Base-by-base conservation (phyloP, 2,329 filamentous ascomycete species). In the Seiridium cupressi region DNA sequence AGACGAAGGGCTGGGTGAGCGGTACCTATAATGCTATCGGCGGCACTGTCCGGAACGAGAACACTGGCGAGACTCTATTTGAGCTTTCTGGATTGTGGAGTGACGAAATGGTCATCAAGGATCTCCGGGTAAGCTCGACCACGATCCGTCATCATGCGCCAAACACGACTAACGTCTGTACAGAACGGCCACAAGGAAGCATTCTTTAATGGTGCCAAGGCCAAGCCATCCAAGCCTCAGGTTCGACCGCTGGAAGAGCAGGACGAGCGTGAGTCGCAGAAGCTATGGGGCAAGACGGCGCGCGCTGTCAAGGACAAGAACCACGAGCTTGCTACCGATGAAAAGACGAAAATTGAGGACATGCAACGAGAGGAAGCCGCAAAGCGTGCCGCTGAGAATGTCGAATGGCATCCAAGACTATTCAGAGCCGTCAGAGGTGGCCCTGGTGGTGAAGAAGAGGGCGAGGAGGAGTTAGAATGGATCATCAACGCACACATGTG, bases 21-120 rank as follows among this genome's bases (percentile, higher is more conserved):
- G 95, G 95, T 6, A 95, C 91, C 1, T 99, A 99, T 77, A 97
- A 99, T 71, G 92, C 93, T 44, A 97, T 99, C 69, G 93, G 92
- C 7, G 95, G 95, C 7, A 88, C 83, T 46, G 96, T 99, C 77
- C 96, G 90, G 76, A 92, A 93, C 66, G 92, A 93, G 65, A 88
- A 89, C 71, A 93, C 91, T 0, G 93, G 92, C 40, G 93, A 97
- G 74, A 78, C 89, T 5, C 81, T 97, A n/a, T 98, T 88, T 70
- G 95, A 99, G 74, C 81, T 99, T 5, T 96, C 91, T 1, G 95
- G 95, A 1, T 79, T 94, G 59, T 99, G 95, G 95, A 95, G 89
- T 66, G 91, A 92, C 59, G 92, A 98, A 73, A 99, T 99, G 94
- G 89, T 84, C 66, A 90, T 97, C 70, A 97, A 93, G 74, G 85